Evolutionary conservation across 495 filamentous ascomycete genomes (phyloP), one percentile per base, ranked within the genome.

Genomic region (Penicillium mononematosum): DNA sequence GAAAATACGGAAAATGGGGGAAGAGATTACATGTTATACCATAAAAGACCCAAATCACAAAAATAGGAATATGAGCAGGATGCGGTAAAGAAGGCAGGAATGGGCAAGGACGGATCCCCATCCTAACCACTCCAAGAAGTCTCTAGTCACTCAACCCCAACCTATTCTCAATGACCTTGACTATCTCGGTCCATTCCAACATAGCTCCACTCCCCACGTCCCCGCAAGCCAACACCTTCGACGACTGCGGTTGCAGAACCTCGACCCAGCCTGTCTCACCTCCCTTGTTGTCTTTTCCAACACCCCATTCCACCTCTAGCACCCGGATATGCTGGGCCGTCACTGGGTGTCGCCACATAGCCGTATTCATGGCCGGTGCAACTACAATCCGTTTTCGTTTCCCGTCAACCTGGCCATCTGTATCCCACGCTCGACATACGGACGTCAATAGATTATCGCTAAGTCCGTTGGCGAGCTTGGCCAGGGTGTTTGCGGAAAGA

Each of bases 361-460:
- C 82, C 11, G 85, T 88, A 72, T 90, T 90, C 87, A 89, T 88
- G 8, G 83, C 78, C 39, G 81, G 87, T n/a, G 80, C 88, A 0
- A 89, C 86, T 5, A 88, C 41, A 48, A 90, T 56, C 9, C 53
- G 43, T n/a, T 47, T 47, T 12, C 31, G 19, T 27, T 87, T 55
- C 20, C 58, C 64, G 55, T 87, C 83, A 5, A 84, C 72, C 53
- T 69, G 66, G 27, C 79, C 80, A 45, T 80, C 80, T 1, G 83
- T 82, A 75, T 92, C 89, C 89, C 89, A 92, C 3, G 89, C 89
- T n/a, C 89, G 74, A 45, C 90, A 77, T 0, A 89, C 84, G 39
- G 77, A 81, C 10, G 79, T 80, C 2, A 91, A 56, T 10, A 89
- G 66, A 22, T 82, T 78, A 62, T 87, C 83, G 14, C 75, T 75